These are phyloP conservation scores for Chlorencoelia australis DNA, from an alignment of 2,329 filamentous ascomycete species.

Conservation along the genomic window DNA sequence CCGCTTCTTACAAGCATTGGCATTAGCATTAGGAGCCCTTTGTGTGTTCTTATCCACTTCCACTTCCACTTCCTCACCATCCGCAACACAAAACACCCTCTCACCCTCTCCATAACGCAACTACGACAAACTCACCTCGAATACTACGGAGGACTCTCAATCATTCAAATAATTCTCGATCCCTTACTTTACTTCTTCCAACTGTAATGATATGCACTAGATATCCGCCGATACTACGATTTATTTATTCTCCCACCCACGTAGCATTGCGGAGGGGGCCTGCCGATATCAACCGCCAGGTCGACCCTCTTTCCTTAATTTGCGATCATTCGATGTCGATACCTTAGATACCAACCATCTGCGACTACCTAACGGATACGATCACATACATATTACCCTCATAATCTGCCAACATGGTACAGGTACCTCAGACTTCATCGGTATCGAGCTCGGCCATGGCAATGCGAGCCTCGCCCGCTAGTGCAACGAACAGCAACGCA, in stretches of 20 bases:
- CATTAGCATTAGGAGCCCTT: background rate
- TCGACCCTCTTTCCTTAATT: background rate
- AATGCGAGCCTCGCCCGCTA: slow-evolving; percentile 25
- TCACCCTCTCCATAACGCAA: slow-evolving; percentile 1
- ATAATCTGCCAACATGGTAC: slow-evolving; percentile 22
- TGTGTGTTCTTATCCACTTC: background rate
- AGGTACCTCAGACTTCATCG: slow-evolving; percentile 22
- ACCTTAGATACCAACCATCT: slow-evolving; percentile 11
- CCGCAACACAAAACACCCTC: slow-evolving; percentile 2
- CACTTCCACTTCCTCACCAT: background rate
- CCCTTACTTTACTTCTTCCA: no score
- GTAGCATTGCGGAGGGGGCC: background rate
- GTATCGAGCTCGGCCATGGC: slow-evolving; percentile 17
- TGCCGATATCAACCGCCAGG: background rate
- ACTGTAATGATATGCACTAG: no score
- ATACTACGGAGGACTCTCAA: no score
- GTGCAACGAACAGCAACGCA: slow-evolving; percentile 17
- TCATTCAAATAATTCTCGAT: no score
- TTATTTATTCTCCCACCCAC: no score
- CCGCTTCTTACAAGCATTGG: no score
- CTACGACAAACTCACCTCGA: slow-evolving; percentile 1
- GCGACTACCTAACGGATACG: no score
- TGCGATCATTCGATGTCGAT: slow-evolving; percentile 20
- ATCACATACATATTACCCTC: slow-evolving; percentile 1
- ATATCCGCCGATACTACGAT: no score